phyloP scores from a whole-genome alignment of 495 filamentous ascomycete species.

The Penicillium maclennaniae region DNA sequence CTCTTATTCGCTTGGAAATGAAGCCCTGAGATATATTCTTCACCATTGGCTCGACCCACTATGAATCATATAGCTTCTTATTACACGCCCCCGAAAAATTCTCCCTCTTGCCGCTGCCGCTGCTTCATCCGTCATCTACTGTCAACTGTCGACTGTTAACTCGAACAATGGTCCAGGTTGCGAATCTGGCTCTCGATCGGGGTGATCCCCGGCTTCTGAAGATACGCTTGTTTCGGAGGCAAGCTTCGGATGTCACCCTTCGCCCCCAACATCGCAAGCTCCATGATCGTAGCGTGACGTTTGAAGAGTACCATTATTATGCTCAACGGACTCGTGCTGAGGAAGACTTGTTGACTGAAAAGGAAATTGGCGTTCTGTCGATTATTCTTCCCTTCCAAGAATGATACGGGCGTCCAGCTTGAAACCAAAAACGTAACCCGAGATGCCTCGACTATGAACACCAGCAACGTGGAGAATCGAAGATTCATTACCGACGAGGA shows the following conservation, averaged over 20 bases:
- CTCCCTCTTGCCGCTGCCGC: no score
- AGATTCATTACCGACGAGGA: constrained; percentile 33
- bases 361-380: constrained; percentile 17
- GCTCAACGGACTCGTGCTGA: constrained; percentile 27
- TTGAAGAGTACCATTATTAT: constrained; percentile 41
- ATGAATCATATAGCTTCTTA: no score
- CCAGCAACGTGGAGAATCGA: constrained; percentile 6
- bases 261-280: constrained; percentile 22
- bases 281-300: constrained; percentile 30
- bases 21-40: no score
- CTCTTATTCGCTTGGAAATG: no score
- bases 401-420: constrained; percentile 9
- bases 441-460: constrained; percentile 14
- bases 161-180: constrained; percentile 2
- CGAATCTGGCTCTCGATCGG: constrained; percentile 6
- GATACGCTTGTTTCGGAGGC: constrained; percentile 1
- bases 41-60: no score
- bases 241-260: not conserved
- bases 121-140: not conserved
- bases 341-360: constrained; percentile 11
- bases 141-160: not conserved
- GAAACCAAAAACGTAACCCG: not conserved
- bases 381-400: constrained; percentile 24
- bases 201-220: constrained; percentile 15
- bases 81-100: no score